Evolutionary conservation across 148 eudicot genomes (phyloP).

Genomic region (Camellia sinensis): DNA sequence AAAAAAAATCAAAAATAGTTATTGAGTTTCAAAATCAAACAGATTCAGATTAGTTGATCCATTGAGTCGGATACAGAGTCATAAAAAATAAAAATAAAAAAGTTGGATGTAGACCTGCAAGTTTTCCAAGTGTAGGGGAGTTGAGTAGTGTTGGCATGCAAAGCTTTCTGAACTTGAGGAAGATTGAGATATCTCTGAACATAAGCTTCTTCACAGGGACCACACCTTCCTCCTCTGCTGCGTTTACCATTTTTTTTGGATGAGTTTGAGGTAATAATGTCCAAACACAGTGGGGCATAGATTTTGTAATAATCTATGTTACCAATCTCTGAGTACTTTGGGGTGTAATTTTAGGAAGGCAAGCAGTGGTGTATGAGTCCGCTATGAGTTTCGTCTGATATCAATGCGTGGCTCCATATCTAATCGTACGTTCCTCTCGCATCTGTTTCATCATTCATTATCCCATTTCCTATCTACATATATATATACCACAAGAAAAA

Average conservation of each 20-base stretch:
- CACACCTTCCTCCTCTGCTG: conserved; percentile 12
- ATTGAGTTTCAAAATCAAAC: too few relatives aligned
- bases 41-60: too few relatives aligned
- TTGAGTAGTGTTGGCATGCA: conserved; percentile 31
- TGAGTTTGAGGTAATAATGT: not conserved
- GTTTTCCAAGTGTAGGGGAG: conserved; percentile 28
- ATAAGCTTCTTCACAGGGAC: conserved; percentile 32
- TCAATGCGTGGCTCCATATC: conserved; percentile 36
- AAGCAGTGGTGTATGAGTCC: conserved; percentile 23
- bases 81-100: too few relatives aligned
- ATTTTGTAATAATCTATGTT: conserved; percentile 29
- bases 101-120: conserved; percentile 17
- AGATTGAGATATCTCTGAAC: conserved; percentile 26
- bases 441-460: conserved; percentile 27
- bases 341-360: not conserved
- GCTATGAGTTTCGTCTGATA: conserved; percentile 29
- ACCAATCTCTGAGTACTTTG: conserved; percentile 17
- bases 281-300: conserved; percentile 19
- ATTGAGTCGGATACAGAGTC: too few relatives aligned
- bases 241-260: not conserved
- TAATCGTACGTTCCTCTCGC: conserved; percentile 27
- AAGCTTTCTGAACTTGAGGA: conserved; percentile 27
- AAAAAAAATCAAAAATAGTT: too few relatives aligned
- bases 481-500: conserved; percentile 6
- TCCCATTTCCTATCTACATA: conserved; percentile 32